phyloP scores from a whole-genome alignment of 345 rosid species.

The Toxicodendron radicans region DNA sequence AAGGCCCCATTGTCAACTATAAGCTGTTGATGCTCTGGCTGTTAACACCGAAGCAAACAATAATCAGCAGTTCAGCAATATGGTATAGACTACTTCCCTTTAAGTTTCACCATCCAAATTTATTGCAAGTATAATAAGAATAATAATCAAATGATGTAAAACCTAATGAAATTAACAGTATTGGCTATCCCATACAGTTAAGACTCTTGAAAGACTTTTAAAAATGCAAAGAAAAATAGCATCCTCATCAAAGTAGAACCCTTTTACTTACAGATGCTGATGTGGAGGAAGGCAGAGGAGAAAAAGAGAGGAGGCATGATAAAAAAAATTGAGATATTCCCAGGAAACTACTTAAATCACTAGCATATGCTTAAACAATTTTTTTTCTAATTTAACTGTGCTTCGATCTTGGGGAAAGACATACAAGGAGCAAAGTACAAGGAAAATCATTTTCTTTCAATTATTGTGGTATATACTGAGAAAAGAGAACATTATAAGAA shows the following conservation, averaged over 20 bases:
- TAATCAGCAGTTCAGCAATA: slow-evolving; percentile 14
- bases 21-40: slow-evolving; percentile 98
- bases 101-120: not conserved
- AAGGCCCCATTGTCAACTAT: slow-evolving; percentile 94
- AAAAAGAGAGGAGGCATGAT: not conserved
- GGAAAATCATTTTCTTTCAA: not conserved
- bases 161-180: not conserved
- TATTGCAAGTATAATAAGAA: not conserved
- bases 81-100: not conserved
- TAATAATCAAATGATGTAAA: slow-evolving; percentile 5
- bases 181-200: not conserved
- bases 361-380: not conserved
- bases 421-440: not conserved
- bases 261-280: not conserved
- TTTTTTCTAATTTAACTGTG: not conserved
- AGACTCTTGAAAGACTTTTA: not conserved
- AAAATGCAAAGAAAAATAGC: not conserved
- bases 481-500: not conserved
- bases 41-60: slow-evolving; percentile 36
- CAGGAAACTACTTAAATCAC: not conserved
- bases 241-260: not conserved
- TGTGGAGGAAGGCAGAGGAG: not conserved
- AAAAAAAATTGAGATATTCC: not conserved
- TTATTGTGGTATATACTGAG: not conserved
- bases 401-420: not conserved